A percentile compares a stretch with the other conserved stretches of the same genome.
Evolutionary conservation across 768 basidiomycete species (phyloP).

Genomic region (Boletus rufocinnamomeus): DNA sequence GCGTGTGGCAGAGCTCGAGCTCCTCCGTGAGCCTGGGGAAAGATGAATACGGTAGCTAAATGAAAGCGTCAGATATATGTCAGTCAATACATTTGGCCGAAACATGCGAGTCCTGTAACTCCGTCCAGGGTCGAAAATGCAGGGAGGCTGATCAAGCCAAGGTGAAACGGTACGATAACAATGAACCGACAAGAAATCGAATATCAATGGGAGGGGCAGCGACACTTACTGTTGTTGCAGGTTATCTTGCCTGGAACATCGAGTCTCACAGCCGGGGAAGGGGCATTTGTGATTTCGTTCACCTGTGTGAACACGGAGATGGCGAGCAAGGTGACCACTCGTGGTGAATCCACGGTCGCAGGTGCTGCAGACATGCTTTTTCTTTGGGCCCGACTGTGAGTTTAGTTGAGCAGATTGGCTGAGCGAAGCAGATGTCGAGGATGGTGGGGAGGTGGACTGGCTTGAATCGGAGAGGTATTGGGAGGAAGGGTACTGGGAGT

Average conservation of each 20-base stretch:
- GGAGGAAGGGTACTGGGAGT: slow-evolving; percentile 24
- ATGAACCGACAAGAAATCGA: slow-evolving; percentile 3
- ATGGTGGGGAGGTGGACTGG: slow-evolving; percentile 21
- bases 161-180: background rate
- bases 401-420: background rate
- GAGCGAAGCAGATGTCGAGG: slow-evolving; percentile 2
- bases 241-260: slow-evolving; percentile 90
- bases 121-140: slow-evolving; percentile 18
- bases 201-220: background rate
- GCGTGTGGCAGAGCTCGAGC: slow-evolving; percentile 54
- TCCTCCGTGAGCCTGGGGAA: slow-evolving; percentile 75
- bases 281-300: slow-evolving; percentile 92
- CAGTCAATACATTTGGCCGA: background rate
- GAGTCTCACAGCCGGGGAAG: slow-evolving; percentile 92
- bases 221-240: slow-evolving; percentile 47
- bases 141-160: slow-evolving; percentile 6
- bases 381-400: slow-evolving; percentile 22
- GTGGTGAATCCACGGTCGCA: slow-evolving; percentile 86
- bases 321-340: slow-evolving; percentile 84
- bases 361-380: slow-evolving; percentile 62
- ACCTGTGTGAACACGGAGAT: slow-evolving; percentile 88
- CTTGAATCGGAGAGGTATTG: slow-evolving; percentile 32
- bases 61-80: slow-evolving; percentile 15
- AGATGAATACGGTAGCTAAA: slow-evolving; percentile 78
- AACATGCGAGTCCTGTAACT: slow-evolving; percentile 10